These are phyloP conservation scores for Fraxinus nigra DNA, from an alignment of 305 asterid genomes.

Conservation along the genomic window DNA sequence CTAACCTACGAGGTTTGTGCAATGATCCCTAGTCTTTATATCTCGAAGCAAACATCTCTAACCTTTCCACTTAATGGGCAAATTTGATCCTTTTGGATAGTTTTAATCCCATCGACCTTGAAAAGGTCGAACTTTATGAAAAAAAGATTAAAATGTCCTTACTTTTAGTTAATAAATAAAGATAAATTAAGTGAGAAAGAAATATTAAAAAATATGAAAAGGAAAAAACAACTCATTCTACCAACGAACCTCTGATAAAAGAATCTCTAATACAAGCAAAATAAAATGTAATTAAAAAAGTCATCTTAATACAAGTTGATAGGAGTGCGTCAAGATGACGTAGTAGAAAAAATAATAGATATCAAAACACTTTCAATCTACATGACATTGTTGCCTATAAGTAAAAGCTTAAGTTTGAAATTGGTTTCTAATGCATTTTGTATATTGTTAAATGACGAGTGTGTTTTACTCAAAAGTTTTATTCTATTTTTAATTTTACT, in stretches of 20 bases:
- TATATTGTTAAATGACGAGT: no score
- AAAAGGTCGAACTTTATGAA: not conserved
- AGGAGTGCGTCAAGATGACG: not conserved
- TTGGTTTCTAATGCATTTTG: not conserved
- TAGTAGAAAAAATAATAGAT: not conserved
- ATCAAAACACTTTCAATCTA: not conserved
- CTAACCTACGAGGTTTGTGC: not conserved
- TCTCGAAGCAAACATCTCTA: not conserved
- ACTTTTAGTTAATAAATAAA: not conserved
- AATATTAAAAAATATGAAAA: no score
- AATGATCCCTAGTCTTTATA: not conserved
- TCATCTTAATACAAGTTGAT: not conserved
- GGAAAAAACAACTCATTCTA: not conserved
- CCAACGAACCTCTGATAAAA: not conserved
- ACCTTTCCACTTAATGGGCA: not conserved
- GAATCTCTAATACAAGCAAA: not conserved
- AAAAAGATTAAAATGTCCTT: not conserved
- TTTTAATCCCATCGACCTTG: no score
- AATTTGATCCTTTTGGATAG: not conserved
- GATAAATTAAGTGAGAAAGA: not conserved
- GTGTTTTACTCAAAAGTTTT: no score
- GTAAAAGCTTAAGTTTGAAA: not conserved
- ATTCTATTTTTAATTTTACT: no score
- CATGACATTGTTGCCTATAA: not conserved
- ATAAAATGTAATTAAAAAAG: not conserved